Percentiles rank a stretch among this genome's conserved stretches.
Conservation (phyloP, 345 rosid genomes). For the Acer campestre region DNA sequence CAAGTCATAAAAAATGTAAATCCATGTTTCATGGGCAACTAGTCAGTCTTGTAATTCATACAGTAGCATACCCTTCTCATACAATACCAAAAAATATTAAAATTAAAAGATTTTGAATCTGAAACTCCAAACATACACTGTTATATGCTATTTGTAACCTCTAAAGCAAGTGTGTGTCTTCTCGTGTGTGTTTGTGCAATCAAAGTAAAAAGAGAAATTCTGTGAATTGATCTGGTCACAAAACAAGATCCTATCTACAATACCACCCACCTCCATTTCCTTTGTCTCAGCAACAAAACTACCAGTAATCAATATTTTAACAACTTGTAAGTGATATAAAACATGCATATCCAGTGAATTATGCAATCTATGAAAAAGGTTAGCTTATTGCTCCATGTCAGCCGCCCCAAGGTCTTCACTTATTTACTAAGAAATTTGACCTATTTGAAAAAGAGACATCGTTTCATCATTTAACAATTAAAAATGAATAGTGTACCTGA, state of each 20-base stretch:
- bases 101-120: not conserved
- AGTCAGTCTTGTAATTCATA: not conserved
- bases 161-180: not conserved
- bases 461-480: conserved; percentile 1
- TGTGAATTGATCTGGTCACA: not conserved
- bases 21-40: not conserved
- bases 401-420: not conserved
- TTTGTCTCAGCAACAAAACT: not conserved
- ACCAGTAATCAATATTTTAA: not conserved
- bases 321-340: conserved; percentile 6
- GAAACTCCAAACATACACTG: not conserved
- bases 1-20: not conserved
- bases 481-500: conserved; percentile 42
- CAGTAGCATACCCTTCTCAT: not conserved
- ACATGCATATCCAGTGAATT: conserved; percentile 12
- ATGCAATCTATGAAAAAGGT: conserved; percentile 6
- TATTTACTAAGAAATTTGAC: not conserved
- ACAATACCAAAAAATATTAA: too few relatives aligned
- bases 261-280: not conserved
- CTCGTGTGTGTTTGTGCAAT: too few relatives aligned
- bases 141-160: not conserved
- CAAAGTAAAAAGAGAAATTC: not conserved
- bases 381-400: not conserved
- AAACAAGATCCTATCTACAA: not conserved
- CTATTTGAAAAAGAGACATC: not conserved